phyloP scores from a whole-genome alignment of 1,284 basidiomycete species.

The Volvariella volvacea region DNA sequence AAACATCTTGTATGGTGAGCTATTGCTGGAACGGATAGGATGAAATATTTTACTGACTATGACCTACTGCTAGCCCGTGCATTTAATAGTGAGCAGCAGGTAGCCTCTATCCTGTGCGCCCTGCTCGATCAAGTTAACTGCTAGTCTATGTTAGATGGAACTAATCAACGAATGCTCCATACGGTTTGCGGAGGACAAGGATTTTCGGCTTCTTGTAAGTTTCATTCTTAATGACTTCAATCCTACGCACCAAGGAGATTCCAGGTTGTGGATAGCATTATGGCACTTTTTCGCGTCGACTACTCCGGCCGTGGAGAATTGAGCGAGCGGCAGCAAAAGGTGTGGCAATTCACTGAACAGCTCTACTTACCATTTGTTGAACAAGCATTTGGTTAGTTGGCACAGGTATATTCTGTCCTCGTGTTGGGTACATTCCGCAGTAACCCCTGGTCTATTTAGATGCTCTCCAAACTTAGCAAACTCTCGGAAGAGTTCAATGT shows the following conservation, averaged over 20 bases:
- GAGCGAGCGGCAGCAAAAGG: constrained; percentile 89
- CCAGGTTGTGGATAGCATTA: constrained; percentile 89
- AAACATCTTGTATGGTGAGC: constrained; percentile 74
- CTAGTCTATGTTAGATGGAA: no score
- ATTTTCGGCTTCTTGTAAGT: constrained; percentile 63
- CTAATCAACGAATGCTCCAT: constrained; percentile 80
- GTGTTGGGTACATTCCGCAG: constrained; percentile 3
- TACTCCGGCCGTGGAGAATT: constrained; percentile 89
- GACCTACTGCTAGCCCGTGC: constrained; percentile 49
- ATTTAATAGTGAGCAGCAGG: constrained; percentile 86
- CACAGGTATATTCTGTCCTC: constrained; percentile 49
- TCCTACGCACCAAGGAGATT: not conserved
- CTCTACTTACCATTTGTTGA: no score
- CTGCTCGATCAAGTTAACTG: no score
- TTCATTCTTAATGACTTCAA: not conserved
- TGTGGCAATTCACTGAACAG: constrained; percentile 15
- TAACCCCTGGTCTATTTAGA: constrained; percentile 39
- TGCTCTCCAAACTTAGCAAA: constrained; percentile 86
- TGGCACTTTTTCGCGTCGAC: constrained; percentile 92
- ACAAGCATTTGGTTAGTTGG: constrained; percentile 37
- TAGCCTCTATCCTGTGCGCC: no score
- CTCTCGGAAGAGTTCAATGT: constrained; percentile 89
- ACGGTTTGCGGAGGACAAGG: constrained; percentile 79
- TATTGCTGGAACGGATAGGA: not conserved
- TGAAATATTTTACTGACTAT: constrained; percentile 1